Conservation (phyloP, 768 basidiomycete genomes). For the Pleurotus ostreatus region DNA sequence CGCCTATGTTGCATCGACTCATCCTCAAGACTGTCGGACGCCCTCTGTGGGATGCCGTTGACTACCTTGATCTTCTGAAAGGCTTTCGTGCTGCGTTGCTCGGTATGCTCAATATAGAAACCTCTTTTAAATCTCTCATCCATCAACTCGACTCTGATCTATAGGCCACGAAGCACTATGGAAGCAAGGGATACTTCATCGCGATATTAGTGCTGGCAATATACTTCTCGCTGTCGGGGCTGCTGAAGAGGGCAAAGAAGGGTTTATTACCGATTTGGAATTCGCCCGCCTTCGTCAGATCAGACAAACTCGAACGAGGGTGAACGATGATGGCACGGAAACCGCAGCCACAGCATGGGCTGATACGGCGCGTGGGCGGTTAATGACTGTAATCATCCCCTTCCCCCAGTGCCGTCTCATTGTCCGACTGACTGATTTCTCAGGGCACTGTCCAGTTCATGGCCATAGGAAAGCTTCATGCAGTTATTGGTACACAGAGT, state of each 20-base stretch:
- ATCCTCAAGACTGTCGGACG: constrained; percentile 13
- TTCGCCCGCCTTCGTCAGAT: background rate
- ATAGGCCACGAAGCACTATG: background rate
- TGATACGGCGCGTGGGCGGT: background rate
- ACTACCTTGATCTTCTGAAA: constrained; percentile 14
- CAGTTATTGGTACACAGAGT: background rate
- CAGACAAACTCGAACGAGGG: background rate
- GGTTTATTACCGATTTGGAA: constrained; percentile 8
- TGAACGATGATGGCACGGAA: background rate
- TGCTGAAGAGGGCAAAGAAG: background rate
- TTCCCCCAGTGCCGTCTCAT: background rate
- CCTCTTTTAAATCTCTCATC: too few relatives aligned
- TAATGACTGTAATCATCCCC: background rate
- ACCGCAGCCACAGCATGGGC: background rate
- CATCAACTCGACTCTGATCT: too few relatives aligned
- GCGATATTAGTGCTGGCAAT: constrained; percentile 7
- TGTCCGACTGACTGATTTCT: background rate
- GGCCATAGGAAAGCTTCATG: background rate
- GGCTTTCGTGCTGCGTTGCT: constrained; percentile 14
- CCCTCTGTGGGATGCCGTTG: constrained; percentile 15
- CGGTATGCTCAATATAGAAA: too few relatives aligned
- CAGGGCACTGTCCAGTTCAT: constrained; percentile 9
- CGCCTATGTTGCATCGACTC: constrained; percentile 13
- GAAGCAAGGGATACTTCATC: background rate
- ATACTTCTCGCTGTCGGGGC: background rate